A percentile compares a stretch with the other conserved stretches of the same genome.
Conservation (phyloP, 129 eudicot genomes). For the Pseudognaphalium luteoalbum region DNA sequence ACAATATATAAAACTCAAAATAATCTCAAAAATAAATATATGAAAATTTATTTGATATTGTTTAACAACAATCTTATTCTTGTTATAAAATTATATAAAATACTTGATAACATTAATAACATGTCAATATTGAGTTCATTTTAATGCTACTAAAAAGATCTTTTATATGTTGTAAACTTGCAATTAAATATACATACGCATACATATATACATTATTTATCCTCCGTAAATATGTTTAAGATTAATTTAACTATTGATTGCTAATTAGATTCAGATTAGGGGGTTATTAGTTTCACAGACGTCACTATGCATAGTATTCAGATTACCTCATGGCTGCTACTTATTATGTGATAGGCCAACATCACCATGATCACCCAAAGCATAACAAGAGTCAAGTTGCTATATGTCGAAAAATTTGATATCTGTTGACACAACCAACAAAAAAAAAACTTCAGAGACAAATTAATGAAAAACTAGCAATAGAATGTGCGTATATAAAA, state of each 20-base stretch:
- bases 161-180: background rate
- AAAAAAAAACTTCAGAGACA: conserved; percentile 1
- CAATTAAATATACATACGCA: too few relatives aligned
- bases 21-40: background rate
- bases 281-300: background rate
- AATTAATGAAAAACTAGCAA: background rate
- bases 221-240: background rate
- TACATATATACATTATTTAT: background rate
- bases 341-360: conserved; percentile 74
- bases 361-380: conserved; percentile 82
- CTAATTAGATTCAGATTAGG: background rate
- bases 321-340: conserved; percentile 68
- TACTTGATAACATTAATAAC: background rate
- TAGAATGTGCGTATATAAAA: background rate
- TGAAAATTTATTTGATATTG: background rate
- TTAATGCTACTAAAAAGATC: background rate
- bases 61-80: too few relatives aligned
- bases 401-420: conserved; percentile 84
- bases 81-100: background rate
- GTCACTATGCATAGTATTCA: background rate
- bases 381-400: conserved; percentile 76
- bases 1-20: too few relatives aligned
- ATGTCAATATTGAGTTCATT: background rate
- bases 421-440: conserved; percentile 54
- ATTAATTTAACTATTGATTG: background rate